Base-by-base conservation (phyloP, 768 basidiomycete genomes). In the Punctularia strigosozonata region DNA sequence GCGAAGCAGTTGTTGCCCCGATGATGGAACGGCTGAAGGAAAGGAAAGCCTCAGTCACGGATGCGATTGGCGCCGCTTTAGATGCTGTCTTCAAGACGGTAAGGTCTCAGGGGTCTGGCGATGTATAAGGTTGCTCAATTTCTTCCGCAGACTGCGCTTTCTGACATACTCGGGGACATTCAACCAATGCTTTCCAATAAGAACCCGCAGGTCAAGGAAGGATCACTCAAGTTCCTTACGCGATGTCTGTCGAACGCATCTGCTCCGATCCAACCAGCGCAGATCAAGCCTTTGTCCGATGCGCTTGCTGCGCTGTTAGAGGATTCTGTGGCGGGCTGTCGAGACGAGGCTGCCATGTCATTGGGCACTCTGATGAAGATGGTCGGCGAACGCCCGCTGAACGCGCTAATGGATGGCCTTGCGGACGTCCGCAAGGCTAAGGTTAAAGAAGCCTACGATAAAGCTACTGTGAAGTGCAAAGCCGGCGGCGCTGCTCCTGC, bases 141-240 rank as follows among this genome's bases (percentile, higher is more conserved):
- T 25, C 37, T 23, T 41, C 33, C 40, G 12, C 52, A 98, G 92
- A 79, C 79, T 0, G 71, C 76, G 2, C 61, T 99, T 5, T 57
- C 77, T 20, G 91, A 95, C 43, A 75, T 91, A 31, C 66, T 88
- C 38, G 80, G 88, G 12, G 89, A 97, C 56, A 63, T 94, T 31
- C 66, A 85, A 28, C 68, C 77, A 3, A 73, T 80, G 0, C 62
- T 94, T 14, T 77, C 77, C 46, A 80, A 80, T 40, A 99, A 98
- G 64, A 99, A 97, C 51, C 95, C 95, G 1, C 91, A 95, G 59
- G 86, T 95, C 22, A 94, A 95, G 52, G 89, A 94, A 59, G 85
- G 88, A 5, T 81, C 90, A 0, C 62, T 94, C 47, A 86, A 86
- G 51, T 95, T 94, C 51, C 64, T 97, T 20, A 73, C 71, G 15